A percentile compares a stretch with the other conserved stretches of the same genome.
These are phyloP conservation scores for Grigorovia humatica DNA, from an alignment of 805 yeast genomes.

Conservation along the genomic window DNA sequence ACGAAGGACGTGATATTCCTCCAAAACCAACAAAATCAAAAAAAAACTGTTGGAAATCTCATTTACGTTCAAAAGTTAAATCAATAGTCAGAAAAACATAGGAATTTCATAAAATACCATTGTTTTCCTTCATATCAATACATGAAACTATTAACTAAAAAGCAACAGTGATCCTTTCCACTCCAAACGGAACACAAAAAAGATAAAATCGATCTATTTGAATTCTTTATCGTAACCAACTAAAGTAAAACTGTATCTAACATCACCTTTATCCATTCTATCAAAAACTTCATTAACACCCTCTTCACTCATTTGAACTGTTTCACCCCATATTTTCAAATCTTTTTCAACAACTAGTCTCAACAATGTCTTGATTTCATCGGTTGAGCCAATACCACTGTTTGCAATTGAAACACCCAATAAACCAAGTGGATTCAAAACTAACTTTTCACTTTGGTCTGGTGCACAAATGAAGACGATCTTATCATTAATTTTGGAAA, in stretches of 20 bases:
- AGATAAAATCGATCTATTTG: no score
- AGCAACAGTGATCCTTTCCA: no score
- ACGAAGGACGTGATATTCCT: no score
- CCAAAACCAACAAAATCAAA: no score
- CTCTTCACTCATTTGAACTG: constrained; percentile 36
- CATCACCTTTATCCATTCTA: constrained; percentile 40
- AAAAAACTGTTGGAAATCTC: no score
- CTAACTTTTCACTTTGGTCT: constrained; percentile 7
- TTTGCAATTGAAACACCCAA: constrained; percentile 23
- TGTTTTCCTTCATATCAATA: no score
- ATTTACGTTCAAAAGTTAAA: no score
- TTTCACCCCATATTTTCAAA: constrained; percentile 44
- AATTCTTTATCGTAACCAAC: constrained; percentile 36
- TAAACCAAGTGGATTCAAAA: constrained; percentile 10
- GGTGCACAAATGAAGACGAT: constrained; percentile 25
- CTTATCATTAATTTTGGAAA: constrained; percentile 29
- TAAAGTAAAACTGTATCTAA: constrained; percentile 44
- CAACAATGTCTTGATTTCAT: no score
- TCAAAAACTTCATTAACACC: constrained; percentile 37
- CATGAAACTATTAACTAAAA: no score
- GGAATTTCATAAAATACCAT: no score
- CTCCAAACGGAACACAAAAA: no score
- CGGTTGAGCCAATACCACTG: constrained; percentile 36
- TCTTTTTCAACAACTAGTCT: constrained; percentile 37
- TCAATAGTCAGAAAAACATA: no score